Base-by-base conservation (phyloP, 495 filamentous ascomycete species). In the Astrocystis sublimbata region DNA sequence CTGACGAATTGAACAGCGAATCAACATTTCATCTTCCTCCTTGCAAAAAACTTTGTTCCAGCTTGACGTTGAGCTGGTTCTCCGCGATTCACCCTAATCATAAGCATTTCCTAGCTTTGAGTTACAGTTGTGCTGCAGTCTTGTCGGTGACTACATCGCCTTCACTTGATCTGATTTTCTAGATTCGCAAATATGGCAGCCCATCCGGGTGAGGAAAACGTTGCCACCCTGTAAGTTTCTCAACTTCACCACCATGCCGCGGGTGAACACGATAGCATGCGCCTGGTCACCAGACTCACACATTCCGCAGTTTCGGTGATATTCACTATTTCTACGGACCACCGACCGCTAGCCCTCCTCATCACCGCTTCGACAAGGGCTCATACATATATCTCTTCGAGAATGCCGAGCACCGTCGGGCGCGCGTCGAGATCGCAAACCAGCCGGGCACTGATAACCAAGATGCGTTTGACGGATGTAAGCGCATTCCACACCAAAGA, bases 381-480 rank as follows among this genome's bases (percentile, higher is more conserved):
- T 96, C 91, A 13, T 96, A 96, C 67, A 78, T 97, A 40, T 97
- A 96, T 72, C 76, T 97, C 26, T 93, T 92, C 72, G 86, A 92
- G 65, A 88, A 91, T 74, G 81, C 86, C 6, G 76, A 81, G 41
- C 81, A 87, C 60, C 83, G 83, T 43, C 86, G 84, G 66, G 87
- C 87, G 31, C 85, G 92, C 46, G 67, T 96, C 49, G 92, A 97
- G 75, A 81, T 96, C 63, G 92, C 92, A 40, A 97, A 97, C 73
- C 87, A 92, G 65, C 88, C 91, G 2, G 92, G 92, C 23, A 90
- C 87, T 17, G 80, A 88, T n/a, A 87, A 92, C 41, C 92, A 97
- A 73, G 92, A 96, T 81, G 90, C 91, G 35, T 94, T 96, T 72
- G 83, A 86, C 67, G 92, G 92, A 65, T 85, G 89, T 92, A 78